phyloP scores from a whole-genome alignment of 495 filamentous ascomycete genomes.

The Melanomma pulvis-pyrius region DNA sequence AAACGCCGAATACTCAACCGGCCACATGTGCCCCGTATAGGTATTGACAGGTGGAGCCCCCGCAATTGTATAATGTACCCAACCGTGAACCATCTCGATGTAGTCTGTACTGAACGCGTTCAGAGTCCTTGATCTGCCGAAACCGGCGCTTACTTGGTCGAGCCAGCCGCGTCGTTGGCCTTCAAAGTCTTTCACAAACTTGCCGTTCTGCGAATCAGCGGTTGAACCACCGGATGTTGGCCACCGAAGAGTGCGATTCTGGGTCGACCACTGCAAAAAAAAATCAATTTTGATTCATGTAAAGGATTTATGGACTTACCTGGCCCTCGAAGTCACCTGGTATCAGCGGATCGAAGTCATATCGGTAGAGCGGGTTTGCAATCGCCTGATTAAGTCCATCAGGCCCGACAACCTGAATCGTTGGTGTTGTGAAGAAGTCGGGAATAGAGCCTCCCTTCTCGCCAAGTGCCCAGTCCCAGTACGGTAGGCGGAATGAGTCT shows the following conservation, averaged over 20 bases:
- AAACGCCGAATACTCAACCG: conserved; percentile 26
- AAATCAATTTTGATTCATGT: too few relatives aligned
- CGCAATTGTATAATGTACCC: conserved; percentile 16
- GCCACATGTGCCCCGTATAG: conserved; percentile 21
- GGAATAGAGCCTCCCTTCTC: conserved; percentile 5
- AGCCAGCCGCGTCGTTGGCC: not conserved
- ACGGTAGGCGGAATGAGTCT: conserved; percentile 30
- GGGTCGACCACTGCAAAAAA: not conserved
- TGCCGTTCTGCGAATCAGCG: conserved; percentile 2
- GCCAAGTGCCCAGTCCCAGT: conserved; percentile 31
- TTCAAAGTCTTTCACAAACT: conserved; percentile 2
- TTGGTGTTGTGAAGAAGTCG: conserved; percentile 15
- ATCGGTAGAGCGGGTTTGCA: conserved; percentile 25
- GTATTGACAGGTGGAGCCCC: not conserved
- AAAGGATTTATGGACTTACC: too few relatives aligned
- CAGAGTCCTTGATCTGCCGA: not conserved
- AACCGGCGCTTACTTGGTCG: conserved; percentile 4
- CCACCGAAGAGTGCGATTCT: conserved; percentile 16
- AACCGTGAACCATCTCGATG: conserved; percentile 17
- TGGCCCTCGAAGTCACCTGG: conserved; percentile 15
- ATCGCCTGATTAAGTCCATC: conserved; percentile 3
- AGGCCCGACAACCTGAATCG: not conserved
- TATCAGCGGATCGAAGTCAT: conserved; percentile 22
- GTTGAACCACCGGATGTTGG: not conserved
- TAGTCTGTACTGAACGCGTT: conserved; percentile 12